Base-by-base conservation (phyloP, 768 basidiomycete genomes). In the Leucosporidium creatinivorum region DNA sequence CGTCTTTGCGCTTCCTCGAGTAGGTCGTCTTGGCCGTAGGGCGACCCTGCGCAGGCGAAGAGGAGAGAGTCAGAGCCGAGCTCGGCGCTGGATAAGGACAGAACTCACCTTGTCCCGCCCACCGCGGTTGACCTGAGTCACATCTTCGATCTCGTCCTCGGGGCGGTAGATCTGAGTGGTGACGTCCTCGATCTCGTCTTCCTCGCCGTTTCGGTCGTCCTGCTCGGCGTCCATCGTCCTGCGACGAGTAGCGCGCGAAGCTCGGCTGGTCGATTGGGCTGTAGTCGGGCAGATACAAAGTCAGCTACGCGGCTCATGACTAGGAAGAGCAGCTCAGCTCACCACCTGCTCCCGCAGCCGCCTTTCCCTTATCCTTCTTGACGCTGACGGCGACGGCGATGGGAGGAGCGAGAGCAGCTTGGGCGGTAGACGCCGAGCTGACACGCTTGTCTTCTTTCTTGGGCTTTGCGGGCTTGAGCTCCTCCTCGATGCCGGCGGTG, bases 11-110 rank as follows among this genome's bases (percentile, higher is more conserved):
- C 55, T 56, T 56, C 55, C 21, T 56, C 28, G 55, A 30, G 55
- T 56, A 56, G 30, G 55, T 56, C 55, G 55, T 56, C 55, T 56
- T 56, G 31, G 55, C 26, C 31, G 55, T 21, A 18, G 55, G 55
- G 52, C 52, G 52, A 54, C 26, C 31, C 55, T 56, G 30, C 19
- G 18, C 5, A 7, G 10, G 39, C 8, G 13, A 44, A 17, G 15
- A 2, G 39, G 21, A 10, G 18, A 55, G 12, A 18, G 21, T 33
- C 28, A 31, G 31, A 17, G 30, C 31, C 19, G 55, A 17, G 26
- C 31, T 12, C 5, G 21, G 15, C 1, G 4, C 19, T 56, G 10
- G 18, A 12, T 19, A 30, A 3, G 10, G 9, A 23, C 8, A 6
- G 31, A 55, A 26, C 55, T 17, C 19, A 56, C 55, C 31, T 33